Base-by-base conservation (phyloP, 148 eudicot genomes). In the Diospyros kaki region DNA sequence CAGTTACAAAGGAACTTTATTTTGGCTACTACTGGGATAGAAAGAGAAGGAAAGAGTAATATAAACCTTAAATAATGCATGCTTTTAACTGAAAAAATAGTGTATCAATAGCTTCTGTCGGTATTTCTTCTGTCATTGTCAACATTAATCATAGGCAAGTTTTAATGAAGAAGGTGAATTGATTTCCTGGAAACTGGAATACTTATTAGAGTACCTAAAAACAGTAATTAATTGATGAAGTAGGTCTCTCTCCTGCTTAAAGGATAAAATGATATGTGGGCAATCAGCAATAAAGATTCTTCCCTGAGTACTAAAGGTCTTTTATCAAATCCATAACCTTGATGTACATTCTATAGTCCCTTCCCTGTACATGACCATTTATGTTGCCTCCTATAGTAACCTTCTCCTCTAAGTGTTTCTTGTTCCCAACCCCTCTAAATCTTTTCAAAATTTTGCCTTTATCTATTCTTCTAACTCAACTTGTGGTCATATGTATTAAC, bases 261-360 rank as follows among this genome's bases (percentile, higher is more conserved):
- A 69, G n/a, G 44, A 70, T 12, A 15, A 14, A 70, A 2, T 12
- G 59, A 52, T 55, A 53, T 39, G 41, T 54, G 62, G 38, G 46
- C 53, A 70, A 54, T 45, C 73, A 14, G 46, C 73, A 54, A 70
- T 56, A 42, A 44, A n/a, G 48, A 41, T 70, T 41, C 55, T 28
- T 28, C 28, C 28, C 28, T 28, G 28, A 28, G 28, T 28, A 28
- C 28, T 28, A 28, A 28, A 28, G 28, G 28, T 28, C 28, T 28
- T 28, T 28, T 28, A 28, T 28, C 28, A 28, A 28, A 28, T 28
- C 28, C 28, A 28, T 28, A 28, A 28, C 28, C 28, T 28, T 0
- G 28, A 28, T 28, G 28, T 28, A 28, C 28, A 28, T 0, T 28
- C 28, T 28, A 28, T 28, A 28, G 28, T 28, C 28, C 28, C 28